A percentile compares a stretch with the other conserved stretches of the same genome.
Evolutionary conservation across 345 rosid genomes (phyloP).

Genomic region (Linum lewisii): DNA sequence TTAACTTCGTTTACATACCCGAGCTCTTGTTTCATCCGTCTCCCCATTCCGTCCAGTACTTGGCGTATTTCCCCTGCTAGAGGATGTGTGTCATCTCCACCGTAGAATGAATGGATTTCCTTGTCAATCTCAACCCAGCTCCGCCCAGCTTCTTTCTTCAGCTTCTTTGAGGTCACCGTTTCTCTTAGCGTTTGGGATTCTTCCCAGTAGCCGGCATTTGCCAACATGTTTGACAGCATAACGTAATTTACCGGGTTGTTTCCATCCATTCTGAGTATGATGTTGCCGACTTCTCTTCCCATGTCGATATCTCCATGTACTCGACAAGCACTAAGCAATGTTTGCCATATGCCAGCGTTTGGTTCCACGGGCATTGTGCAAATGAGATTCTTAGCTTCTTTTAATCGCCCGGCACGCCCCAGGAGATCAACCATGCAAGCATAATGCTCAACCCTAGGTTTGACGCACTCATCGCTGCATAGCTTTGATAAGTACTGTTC

Average conservation of each 20-base stretch:
- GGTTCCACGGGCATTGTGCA: slow-evolving; percentile 57
- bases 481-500: slow-evolving; percentile 44
- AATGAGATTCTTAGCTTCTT: slow-evolving; percentile 61
- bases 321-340: slow-evolving; percentile 76
- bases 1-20: slow-evolving; percentile 45
- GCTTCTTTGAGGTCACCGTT: slow-evolving; percentile 34
- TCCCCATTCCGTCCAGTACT: slow-evolving; percentile 52
- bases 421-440: slow-evolving; percentile 83
- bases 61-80: slow-evolving; percentile 32
- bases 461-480: slow-evolving; percentile 26
- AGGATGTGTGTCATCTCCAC: slow-evolving; percentile 41
- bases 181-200: slow-evolving; percentile 53
- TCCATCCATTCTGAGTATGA: slow-evolving; percentile 45
- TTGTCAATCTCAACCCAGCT: slow-evolving; percentile 84
- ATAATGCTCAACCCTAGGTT: slow-evolving; percentile 66
- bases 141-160: slow-evolving; percentile 66
- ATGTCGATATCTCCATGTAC: slow-evolving; percentile 57
- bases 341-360: slow-evolving; percentile 76
- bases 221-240: slow-evolving; percentile 71
- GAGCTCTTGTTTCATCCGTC: slow-evolving; percentile 52
- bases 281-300: slow-evolving; percentile 55
- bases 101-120: slow-evolving; percentile 51
- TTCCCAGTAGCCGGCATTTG: slow-evolving; percentile 61
- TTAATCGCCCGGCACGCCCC: slow-evolving; percentile 63
- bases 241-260: slow-evolving; percentile 68